phyloP scores from a whole-genome alignment of 2,329 filamentous ascomycete species.

The Cladosporium austrohemisphaericum region DNA sequence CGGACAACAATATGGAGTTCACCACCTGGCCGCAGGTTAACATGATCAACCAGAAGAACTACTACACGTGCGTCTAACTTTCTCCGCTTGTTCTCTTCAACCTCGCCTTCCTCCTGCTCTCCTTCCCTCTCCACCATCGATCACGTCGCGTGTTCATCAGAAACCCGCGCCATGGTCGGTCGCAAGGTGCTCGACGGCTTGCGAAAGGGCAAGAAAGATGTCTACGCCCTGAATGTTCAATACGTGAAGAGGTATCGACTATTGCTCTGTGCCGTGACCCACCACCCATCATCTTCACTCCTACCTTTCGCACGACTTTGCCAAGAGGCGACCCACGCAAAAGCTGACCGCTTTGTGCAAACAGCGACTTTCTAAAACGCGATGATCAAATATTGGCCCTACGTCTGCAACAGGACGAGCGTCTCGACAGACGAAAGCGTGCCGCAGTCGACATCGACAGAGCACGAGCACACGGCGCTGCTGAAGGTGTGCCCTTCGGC shows the following conservation, averaged over 20 bases:
- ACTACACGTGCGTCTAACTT: slow-evolving; percentile 72
- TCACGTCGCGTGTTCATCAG: not conserved
- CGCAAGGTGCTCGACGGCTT: slow-evolving; percentile 30
- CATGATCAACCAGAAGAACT: slow-evolving; percentile 99
- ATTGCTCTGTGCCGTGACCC: slow-evolving; percentile 1
- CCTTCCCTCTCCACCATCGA: not conserved
- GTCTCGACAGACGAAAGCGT: slow-evolving; percentile 76
- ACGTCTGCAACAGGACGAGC: slow-evolving; percentile 82
- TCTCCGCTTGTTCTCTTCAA: not conserved
- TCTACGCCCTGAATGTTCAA: slow-evolving; percentile 35
- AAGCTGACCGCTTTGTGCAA: slow-evolving; percentile 1
- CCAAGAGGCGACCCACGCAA: not conserved
- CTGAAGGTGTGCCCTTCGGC: slow-evolving; percentile 40
- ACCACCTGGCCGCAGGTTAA: slow-evolving; percentile 88
- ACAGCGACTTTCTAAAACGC: slow-evolving; percentile 92
- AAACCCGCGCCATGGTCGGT: slow-evolving; percentile 28
- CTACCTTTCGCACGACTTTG: not conserved
- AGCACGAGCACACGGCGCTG: slow-evolving; percentile 70
- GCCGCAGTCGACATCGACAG: slow-evolving; percentile 84
- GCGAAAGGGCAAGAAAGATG: slow-evolving; percentile 32
- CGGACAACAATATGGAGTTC: slow-evolving; percentile 97
- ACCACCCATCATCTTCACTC: not conserved
- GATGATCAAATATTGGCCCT: slow-evolving; percentile 93
- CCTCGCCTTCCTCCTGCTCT: not conserved
- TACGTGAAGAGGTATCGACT: slow-evolving; percentile 30